Conservation (phyloP, 352 stramenopile species). For the Phytopythium cucurbitacearum region DNA sequence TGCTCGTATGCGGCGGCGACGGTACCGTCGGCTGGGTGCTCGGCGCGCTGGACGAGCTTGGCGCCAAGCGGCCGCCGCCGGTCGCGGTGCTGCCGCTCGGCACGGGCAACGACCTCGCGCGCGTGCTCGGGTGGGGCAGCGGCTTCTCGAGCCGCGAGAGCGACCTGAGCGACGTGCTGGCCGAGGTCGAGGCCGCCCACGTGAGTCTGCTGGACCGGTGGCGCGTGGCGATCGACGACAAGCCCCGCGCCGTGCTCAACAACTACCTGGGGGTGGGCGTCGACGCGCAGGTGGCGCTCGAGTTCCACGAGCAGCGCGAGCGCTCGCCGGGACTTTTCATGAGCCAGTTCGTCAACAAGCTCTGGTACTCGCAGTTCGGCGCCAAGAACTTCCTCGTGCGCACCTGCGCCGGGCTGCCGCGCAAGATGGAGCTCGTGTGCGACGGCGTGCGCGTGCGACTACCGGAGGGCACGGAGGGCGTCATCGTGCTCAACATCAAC, state of each 20-base stretch:
- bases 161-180: conserved; percentile 61
- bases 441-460: conserved; percentile 70
- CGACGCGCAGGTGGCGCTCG: conserved; percentile 86
- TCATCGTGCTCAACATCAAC: conserved; percentile 89
- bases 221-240: conserved; percentile 64
- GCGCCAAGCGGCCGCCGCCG: conserved; percentile 67
- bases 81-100: conserved; percentile 94
- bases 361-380: conserved; percentile 89
- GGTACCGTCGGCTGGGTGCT: conserved; percentile 93
- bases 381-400: conserved; percentile 86
- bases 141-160: conserved; percentile 72
- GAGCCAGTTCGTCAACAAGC: conserved; percentile 89
- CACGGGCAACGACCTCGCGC: conserved; percentile 95
- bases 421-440: conserved; percentile 76
- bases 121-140: conserved; percentile 91
- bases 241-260: conserved; percentile 66
- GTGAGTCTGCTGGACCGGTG: conserved; percentile 76
- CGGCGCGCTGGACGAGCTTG: conserved; percentile 65
- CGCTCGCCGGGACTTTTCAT: conserved; percentile 86
- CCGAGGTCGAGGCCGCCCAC: conserved; percentile 65
- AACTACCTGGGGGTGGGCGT: conserved; percentile 87
- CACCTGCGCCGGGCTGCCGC: conserved; percentile 69
- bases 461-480: conserved; percentile 70
- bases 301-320: conserved; percentile 89
- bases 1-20: conserved; percentile 94